Percentiles rank a stretch among this genome's conserved stretches.
Conservation (phyloP, 768 basidiomycete species). For the Auriscalpium microsporum region DNA sequence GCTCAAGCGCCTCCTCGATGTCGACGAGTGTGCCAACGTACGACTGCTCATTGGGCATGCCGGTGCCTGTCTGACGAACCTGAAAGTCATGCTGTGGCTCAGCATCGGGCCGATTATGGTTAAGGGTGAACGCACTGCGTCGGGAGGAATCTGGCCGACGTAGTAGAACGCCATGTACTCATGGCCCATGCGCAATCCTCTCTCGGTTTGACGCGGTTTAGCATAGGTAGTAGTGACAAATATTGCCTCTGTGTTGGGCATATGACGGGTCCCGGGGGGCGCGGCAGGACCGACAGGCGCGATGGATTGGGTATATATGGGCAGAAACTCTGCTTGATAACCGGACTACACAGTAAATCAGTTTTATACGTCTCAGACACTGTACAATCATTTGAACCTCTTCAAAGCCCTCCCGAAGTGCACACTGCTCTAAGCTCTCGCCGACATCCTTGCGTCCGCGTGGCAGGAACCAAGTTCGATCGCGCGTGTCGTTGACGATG, state of each 20-base stretch:
- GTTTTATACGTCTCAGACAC: neutral
- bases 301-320: conserved; percentile 31
- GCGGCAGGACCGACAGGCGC: conserved; percentile 25
- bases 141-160: conserved; percentile 41
- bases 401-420: conserved; percentile 58
- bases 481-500: conserved; percentile 25
- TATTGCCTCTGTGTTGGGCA: conserved; percentile 36
- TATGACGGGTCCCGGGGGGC: conserved; percentile 21
- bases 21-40: conserved; percentile 37
- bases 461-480: conserved; percentile 47
- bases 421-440: conserved; percentile 51
- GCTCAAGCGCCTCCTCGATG: conserved; percentile 34
- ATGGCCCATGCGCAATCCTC: conserved; percentile 22
- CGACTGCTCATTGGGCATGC: conserved; percentile 48
- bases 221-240: conserved; percentile 30
- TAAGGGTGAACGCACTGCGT: conserved; percentile 36
- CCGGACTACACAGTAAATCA: conserved; percentile 33
- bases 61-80: conserved; percentile 41
- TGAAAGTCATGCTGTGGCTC: conserved; percentile 13
- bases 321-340: conserved; percentile 38
- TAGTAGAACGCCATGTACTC: conserved; percentile 53
- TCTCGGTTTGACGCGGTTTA: conserved; percentile 12
- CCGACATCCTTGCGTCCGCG: conserved; percentile 60
- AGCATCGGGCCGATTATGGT: no score
- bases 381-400: conserved; percentile 34